Evolutionary conservation across 2,329 filamentous ascomycete species (phyloP).

Genomic region (Pyrenophora tritici-repentis): DNA sequence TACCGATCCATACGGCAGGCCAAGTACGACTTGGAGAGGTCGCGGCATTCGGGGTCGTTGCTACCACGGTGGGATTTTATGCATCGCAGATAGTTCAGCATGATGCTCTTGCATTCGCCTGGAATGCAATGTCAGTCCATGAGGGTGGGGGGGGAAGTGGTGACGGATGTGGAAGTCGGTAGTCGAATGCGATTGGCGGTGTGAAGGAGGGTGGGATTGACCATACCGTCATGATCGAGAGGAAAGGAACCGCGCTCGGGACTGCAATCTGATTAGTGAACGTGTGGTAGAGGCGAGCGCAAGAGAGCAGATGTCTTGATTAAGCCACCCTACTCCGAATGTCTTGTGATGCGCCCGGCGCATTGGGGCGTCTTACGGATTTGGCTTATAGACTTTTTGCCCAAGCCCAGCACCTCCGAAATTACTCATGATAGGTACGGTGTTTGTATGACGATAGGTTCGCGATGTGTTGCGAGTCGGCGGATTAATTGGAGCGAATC

Average conservation of each 20-base stretch:
- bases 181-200: constrained; percentile 36
- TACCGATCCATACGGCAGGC: constrained; percentile 94
- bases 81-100: constrained; percentile 83
- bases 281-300: accelerated
- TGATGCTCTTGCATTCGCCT: constrained; percentile 94
- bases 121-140: constrained; percentile 28
- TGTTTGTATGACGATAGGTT: neutral
- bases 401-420: constrained; percentile 75
- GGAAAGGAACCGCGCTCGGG: constrained; percentile 93
- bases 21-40: constrained; percentile 85
- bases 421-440: constrained; percentile 57
- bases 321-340: neutral
- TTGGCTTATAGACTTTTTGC: constrained; percentile 68
- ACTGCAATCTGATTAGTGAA: constrained; percentile 53
- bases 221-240: constrained; percentile 84
- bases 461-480: neutral
- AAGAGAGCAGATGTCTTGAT: neutral
- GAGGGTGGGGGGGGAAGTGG: neutral
- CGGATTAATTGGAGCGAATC: neutral
- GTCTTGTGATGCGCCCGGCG: neutral
- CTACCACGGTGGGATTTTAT: constrained; percentile 82
- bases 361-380: constrained; percentile 61
- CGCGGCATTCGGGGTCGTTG: constrained; percentile 84
- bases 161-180: neutral
- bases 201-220: constrained; percentile 47